Evolutionary conservation across 495 filamentous ascomycete species (phyloP).

Genomic region (Chlorociboria aeruginascens): DNA sequence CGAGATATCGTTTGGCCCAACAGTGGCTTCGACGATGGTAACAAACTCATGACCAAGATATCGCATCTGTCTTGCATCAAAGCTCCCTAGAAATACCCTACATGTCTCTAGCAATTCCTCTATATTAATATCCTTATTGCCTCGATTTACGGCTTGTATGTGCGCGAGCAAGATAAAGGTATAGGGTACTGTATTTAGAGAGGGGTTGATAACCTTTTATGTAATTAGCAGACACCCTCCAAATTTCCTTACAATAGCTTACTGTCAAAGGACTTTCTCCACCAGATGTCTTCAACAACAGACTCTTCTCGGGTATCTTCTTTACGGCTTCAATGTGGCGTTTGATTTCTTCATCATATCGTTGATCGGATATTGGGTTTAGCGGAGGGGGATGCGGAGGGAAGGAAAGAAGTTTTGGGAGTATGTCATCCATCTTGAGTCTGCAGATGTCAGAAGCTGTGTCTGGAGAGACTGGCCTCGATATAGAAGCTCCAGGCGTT

Average conservation of each 20-base stretch:
- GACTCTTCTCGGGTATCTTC: conserved; percentile 19
- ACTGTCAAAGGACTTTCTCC: conserved; percentile 28
- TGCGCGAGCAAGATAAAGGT: conserved; percentile 14
- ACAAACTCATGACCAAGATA: conserved; percentile 45
- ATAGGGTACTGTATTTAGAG: conserved; percentile 20
- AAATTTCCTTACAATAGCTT: conserved; percentile 1
- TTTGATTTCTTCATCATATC: conserved; percentile 27
- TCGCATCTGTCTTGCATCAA: conserved; percentile 47
- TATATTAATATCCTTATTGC: conserved; percentile 2
- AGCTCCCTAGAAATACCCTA: conserved; percentile 34
- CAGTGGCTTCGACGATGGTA: conserved; percentile 36
- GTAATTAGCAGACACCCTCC: conserved; percentile 1
- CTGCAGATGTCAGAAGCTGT: background rate
- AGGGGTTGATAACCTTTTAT: conserved; percentile 17
- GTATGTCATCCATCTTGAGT: conserved; percentile 22
- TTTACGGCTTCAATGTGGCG: conserved; percentile 19
- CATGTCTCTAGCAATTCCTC: conserved; percentile 34
- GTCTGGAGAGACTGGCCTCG: background rate
- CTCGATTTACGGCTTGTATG: conserved; percentile 8
- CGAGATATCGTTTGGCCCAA: too few relatives aligned
- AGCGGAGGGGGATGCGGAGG: conserved; percentile 28
- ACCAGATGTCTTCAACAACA: conserved; percentile 21
- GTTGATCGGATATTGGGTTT: conserved; percentile 21
- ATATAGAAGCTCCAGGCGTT: background rate
- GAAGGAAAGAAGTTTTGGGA: conserved; percentile 27